A percentile compares a stretch with the other conserved stretches of the same genome.
Evolutionary conservation across 1,284 basidiomycete genomes (phyloP).

Genomic region (Sanguinoderma infundibulare): DNA sequence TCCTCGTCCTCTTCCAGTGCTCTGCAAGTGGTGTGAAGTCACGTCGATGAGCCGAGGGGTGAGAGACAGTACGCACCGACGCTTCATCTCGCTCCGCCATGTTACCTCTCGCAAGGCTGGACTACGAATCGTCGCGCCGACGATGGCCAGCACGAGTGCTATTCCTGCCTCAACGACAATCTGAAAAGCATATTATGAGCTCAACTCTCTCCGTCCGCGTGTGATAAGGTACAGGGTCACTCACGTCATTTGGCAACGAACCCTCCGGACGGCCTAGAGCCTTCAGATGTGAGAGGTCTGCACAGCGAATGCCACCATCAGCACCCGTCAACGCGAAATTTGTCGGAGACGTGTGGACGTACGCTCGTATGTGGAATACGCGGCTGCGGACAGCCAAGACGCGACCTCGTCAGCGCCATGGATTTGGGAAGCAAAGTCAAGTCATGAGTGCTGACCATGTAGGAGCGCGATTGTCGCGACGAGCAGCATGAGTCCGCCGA

Average conservation of each 20-base stretch:
- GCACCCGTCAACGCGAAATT: conserved; percentile 1
- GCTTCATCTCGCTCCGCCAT: conserved; percentile 90
- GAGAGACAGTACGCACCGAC: conserved; percentile 51
- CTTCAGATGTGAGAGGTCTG: conserved; percentile 77
- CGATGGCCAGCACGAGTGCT: conserved; percentile 67
- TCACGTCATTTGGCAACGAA: conserved; percentile 64
- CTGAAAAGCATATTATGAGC: conserved; percentile 41
- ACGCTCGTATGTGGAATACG: conserved; percentile 70
- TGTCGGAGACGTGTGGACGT: conserved; percentile 31
- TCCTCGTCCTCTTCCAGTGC: conserved; percentile 82
- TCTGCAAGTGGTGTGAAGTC: neutral
- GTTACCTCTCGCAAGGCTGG: conserved; percentile 77
- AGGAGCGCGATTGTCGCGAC: conserved; percentile 33
- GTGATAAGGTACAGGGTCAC: conserved; percentile 26
- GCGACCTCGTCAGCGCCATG: conserved; percentile 11
- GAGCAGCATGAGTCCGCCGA: conserved; percentile 33
- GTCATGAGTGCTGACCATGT: conserved; percentile 31
- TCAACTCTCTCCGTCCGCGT: conserved; percentile 1
- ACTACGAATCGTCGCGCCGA: conserved; percentile 75
- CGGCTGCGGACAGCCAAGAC: conserved; percentile 38
- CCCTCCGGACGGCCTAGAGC: conserved; percentile 73
- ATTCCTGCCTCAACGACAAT: conserved; percentile 70
- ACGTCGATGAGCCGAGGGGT: neutral
- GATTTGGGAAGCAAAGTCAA: neutral
- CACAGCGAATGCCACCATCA: conserved; percentile 15